Base-by-base conservation (phyloP, 2,329 filamentous ascomycete genomes). In the Epichloe sp. region DNA sequence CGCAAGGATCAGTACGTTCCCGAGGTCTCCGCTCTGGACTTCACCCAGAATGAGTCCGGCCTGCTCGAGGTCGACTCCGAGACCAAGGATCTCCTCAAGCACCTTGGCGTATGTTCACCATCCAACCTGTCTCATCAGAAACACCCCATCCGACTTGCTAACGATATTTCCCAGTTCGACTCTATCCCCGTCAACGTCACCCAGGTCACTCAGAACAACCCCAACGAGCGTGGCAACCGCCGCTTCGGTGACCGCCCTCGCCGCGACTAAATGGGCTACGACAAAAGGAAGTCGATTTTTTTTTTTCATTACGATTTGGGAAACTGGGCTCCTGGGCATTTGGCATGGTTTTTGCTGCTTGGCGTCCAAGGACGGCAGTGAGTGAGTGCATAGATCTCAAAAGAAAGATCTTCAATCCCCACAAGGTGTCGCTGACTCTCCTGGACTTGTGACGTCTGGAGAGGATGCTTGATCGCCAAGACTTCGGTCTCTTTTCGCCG, bases 1-100 rank as follows among this genome's bases (percentile, higher is more conserved):
- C 86, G 93, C 73, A 98, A 98, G 87, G 93, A 98, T 80, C 93
- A 98, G 81, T 98, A 96, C 80, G 93, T 98, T 61, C 93, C 93
- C 69, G 93, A 98, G 78, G 81, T 98, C 65, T 98, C 94, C 56
- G 93, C 93, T 69, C 86, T 98, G 71, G 93, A 98, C 82, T 95
- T 96, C 79, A 83, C 85, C 69, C 88, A 95, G 81, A 88, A 81
- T 71, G 93, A 97, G 79, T 85, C 77, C 69, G 93, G 93, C 68
- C 85, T 90, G 74, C 82, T 98, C 66, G 91, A 97, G 65, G 86
- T 95, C 68, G 93, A 98, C 72, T 75, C 81, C 73, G 93, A 98
- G 79, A 98, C 93, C 73, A 97, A 96, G 85, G 93, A 97, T 70
- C 80, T 98, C 65, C 82, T 98, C 70, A 98, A 98, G 88, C 88